phyloP scores from a whole-genome alignment of 2,329 filamentous ascomycete species.

The Penicillium verrucosum region DNA sequence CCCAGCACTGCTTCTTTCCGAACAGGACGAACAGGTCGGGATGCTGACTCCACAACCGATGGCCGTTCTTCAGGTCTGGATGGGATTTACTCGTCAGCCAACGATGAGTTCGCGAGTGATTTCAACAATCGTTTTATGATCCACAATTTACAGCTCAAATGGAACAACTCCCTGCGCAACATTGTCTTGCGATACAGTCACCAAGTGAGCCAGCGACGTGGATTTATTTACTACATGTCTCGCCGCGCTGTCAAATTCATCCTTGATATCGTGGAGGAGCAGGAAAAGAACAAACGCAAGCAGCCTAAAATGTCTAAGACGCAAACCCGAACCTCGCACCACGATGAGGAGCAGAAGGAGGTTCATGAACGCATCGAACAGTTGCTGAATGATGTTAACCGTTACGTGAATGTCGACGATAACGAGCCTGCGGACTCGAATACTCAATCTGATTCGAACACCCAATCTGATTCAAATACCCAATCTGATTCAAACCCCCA shows the following conservation, averaged over 20 bases:
- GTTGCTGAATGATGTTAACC: conserved; percentile 77
- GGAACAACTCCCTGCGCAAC: conserved; percentile 94
- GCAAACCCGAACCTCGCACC: conserved; percentile 24
- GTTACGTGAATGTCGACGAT: conserved; percentile 73
- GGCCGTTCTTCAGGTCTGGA: conserved; percentile 52
- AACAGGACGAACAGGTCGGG: conserved; percentile 26
- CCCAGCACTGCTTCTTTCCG: conserved; percentile 27
- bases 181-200: conserved; percentile 97
- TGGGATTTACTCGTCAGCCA: conserved; percentile 64
- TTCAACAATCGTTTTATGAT: conserved; percentile 98
- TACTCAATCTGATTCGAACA: conserved; percentile 38
- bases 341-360: conserved; percentile 58
- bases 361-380: conserved; percentile 84
- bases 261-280: conserved; percentile 93
- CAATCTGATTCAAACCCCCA: conserved; percentile 37
- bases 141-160: conserved; percentile 95
- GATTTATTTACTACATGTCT: conserved; percentile 97
- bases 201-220: conserved; percentile 90
- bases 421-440: conserved; percentile 39
- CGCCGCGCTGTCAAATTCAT: conserved; percentile 96
- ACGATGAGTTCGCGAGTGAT: conserved; percentile 82
- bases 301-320: conserved; percentile 33
- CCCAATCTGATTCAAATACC: conserved; percentile 45
- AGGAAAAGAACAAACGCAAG: conserved; percentile 66
- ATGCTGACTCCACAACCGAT: conserved; percentile 50